Evolutionary conservation across 2,329 filamentous ascomycete genomes (phyloP), one percentile per base, ranked within the genome.

Genomic region (Aspergillus spinulosporus): DNA sequence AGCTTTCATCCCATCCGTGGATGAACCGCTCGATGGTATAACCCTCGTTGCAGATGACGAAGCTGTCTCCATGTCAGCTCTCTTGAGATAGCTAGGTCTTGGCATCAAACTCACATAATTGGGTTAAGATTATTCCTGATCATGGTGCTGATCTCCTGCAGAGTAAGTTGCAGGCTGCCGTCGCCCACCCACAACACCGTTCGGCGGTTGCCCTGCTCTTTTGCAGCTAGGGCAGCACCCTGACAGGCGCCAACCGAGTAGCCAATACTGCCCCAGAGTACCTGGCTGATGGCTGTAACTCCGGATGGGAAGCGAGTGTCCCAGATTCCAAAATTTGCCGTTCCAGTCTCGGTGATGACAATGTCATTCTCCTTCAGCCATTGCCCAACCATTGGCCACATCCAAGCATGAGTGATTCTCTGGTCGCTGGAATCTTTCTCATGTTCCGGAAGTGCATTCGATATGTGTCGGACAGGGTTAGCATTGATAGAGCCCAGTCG

Each of bases 21-120:
- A 96, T 95, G 71, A 85, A 89, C 31, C 92, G 85, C 76, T 96
- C 92, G 70, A 95, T 94, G 7, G 91, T 94, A 76, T 89, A 96
- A 8, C 92, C 92, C 40, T 92, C 85, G 71, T 95, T 95, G 80
- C 89, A 91, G 63, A 96, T 88, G 60, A 94, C 81, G 71, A 96
- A 93, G 60, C 71, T 73, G 31, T 6, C 12, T 8, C 12, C 15
- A 12, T 29, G 45, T 66, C 15, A 65, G 84, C 85, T 54, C 8
- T 26, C 11, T 8, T 7, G 15, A 28, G 5, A 34, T 39, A 8
- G 6, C 40, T 31, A 8, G 21, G 21, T 21, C 21, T 21, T 21
- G 21, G 4, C 21, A 21, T 15, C 7, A 8, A 42, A 76, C 84
- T 78, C 76, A 88, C 82, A 96, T 86, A 67, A 92, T 93, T 15